Conservation (phyloP, 2,329 filamentous ascomycete species). For the Colletotrichum paranaense region DNA sequence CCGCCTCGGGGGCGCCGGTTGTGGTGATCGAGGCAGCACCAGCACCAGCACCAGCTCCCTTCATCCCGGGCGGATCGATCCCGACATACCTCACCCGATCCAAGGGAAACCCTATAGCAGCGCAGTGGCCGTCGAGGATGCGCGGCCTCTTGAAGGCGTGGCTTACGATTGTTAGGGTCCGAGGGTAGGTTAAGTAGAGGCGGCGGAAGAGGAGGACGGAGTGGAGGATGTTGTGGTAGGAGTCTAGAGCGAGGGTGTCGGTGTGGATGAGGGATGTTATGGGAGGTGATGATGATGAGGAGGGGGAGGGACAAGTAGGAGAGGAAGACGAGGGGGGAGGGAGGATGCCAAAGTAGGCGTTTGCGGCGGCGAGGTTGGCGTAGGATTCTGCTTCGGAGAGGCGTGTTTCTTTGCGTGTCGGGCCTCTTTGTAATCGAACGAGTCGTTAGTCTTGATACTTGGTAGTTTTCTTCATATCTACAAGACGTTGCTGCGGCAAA, state of each 20-base stretch:
- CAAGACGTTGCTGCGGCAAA: no score
- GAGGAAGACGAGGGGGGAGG: conserved; percentile 23
- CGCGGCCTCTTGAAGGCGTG: conserved; percentile 76
- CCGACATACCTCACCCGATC: conserved; percentile 65
- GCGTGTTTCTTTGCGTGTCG: conserved; percentile 68
- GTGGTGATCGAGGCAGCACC: neutral
- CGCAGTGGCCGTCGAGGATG: conserved; percentile 73
- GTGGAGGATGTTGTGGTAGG: conserved; percentile 86
- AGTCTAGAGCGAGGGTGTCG: conserved; percentile 83
- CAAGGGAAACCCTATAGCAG: conserved; percentile 66
- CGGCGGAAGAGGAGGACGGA: conserved; percentile 70
- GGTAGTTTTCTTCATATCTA: no score
- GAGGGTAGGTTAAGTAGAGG: conserved; percentile 65
- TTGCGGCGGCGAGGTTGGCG: conserved; percentile 60
- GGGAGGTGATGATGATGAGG: conserved; percentile 15
- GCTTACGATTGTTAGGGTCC: conserved; percentile 70
- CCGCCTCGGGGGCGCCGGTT: no score
- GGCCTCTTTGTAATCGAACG: conserved; percentile 58
- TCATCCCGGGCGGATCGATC: conserved; percentile 70
- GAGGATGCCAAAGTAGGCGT: conserved; percentile 58
- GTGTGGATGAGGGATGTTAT: conserved; percentile 57
- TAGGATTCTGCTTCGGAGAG: conserved; percentile 75
- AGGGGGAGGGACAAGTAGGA: conserved; percentile 31
- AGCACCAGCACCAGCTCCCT: conserved; percentile 35
- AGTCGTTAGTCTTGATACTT: neutral